These are phyloP conservation scores for Geosmithia flava DNA, from an alignment of 2,329 filamentous ascomycete species.

Conservation along the genomic window DNA sequence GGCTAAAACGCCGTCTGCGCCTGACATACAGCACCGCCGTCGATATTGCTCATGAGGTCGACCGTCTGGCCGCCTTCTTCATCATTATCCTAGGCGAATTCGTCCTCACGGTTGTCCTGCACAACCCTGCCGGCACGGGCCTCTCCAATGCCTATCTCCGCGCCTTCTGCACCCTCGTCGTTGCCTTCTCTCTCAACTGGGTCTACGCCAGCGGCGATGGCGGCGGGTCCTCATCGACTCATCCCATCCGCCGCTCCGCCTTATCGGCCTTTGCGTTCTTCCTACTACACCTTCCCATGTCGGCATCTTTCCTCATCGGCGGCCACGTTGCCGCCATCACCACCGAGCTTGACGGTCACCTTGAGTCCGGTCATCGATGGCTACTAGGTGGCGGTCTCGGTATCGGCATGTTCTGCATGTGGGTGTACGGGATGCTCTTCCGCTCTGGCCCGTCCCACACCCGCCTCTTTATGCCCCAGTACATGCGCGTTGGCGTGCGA, in stretches of 20 bases:
- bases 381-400: slow-evolving; percentile 32
- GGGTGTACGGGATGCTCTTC: slow-evolving; percentile 25
- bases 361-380: slow-evolving; percentile 31
- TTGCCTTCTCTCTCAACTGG: slow-evolving; percentile 38
- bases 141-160: slow-evolving; percentile 28
- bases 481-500: slow-evolving; percentile 38
- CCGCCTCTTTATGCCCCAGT: slow-evolving; percentile 53
- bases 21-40: slow-evolving; percentile 33
- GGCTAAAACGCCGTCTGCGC: slow-evolving; percentile 26
- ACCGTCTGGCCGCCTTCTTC: slow-evolving; percentile 36
- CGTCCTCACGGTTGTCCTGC: slow-evolving; percentile 33
- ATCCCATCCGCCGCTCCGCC: slow-evolving; percentile 30
- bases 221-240: slow-evolving; percentile 22
- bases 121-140: slow-evolving; percentile 29
- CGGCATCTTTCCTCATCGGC: slow-evolving; percentile 31
- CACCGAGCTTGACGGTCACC: slow-evolving; percentile 20
- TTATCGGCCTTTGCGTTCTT: slow-evolving; percentile 32
- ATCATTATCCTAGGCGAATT: slow-evolving; percentile 40
- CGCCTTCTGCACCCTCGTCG: slow-evolving; percentile 33
- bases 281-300: slow-evolving; percentile 28
- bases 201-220: slow-evolving; percentile 35
- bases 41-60: slow-evolving; percentile 35
- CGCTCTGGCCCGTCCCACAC: slow-evolving; percentile 52
- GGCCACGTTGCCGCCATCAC: slow-evolving; percentile 31
- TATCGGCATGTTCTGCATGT: slow-evolving; percentile 30